Evolutionary conservation across 495 filamentous ascomycete genomes (phyloP).

Genomic region (Tuber brumale): DNA sequence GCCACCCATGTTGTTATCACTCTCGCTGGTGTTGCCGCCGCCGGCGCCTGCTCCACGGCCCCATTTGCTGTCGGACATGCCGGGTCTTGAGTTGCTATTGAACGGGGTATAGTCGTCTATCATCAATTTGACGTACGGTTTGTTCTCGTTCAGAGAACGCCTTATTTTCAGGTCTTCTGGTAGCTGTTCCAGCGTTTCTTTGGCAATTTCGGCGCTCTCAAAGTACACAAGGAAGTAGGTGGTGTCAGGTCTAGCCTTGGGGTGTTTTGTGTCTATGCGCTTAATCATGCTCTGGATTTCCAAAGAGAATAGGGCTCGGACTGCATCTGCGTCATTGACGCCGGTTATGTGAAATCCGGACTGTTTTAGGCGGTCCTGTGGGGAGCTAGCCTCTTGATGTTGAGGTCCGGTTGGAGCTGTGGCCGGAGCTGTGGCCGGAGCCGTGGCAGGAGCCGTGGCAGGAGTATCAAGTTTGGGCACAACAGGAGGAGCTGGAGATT

Average conservation of each 20-base stretch:
- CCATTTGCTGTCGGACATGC: constrained; percentile 68
- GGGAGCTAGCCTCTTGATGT: constrained; percentile 3
- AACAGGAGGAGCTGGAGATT: constrained; percentile 47
- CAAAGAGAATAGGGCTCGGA: constrained; percentile 68
- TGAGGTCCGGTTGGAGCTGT: constrained; percentile 30
- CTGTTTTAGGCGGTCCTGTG: constrained; percentile 48
- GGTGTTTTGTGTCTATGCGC: constrained; percentile 57
- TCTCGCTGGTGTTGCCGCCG: constrained; percentile 65
- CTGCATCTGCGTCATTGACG: constrained; percentile 67
- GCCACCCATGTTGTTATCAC: constrained; percentile 41
- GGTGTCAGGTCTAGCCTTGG: neutral
- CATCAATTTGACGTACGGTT: constrained; percentile 75
- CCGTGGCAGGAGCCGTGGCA: constrained; percentile 38
- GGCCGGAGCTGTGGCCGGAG: constrained; percentile 40
- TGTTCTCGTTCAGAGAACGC: constrained; percentile 57
- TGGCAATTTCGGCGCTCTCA: constrained; percentile 66
- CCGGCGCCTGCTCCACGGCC: constrained; percentile 45
- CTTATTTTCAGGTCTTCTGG: constrained; percentile 66
- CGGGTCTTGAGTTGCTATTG: constrained; percentile 47
- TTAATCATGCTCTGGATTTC: constrained; percentile 72
- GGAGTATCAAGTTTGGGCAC: constrained; percentile 45
- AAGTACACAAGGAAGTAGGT: constrained; percentile 74
- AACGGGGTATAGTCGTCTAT: constrained; percentile 53
- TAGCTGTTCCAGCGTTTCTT: constrained; percentile 63
- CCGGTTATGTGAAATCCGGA: constrained; percentile 80